Evolutionary conservation across 1,284 basidiomycete species (phyloP).

Genomic region (Cutaneotrichosporon sp.): DNA sequence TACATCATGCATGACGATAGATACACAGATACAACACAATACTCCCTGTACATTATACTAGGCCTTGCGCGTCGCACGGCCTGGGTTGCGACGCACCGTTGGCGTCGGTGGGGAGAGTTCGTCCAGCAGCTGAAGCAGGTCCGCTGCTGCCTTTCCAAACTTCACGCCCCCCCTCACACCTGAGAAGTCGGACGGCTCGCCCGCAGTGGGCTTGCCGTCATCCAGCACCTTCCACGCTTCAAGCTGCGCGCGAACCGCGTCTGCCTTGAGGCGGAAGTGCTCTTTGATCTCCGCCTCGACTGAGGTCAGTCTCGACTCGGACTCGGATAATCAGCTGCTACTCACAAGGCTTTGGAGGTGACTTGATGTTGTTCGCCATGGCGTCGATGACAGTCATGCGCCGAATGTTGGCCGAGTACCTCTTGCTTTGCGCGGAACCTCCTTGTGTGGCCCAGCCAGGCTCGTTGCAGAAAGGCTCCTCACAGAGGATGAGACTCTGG

Average conservation of each 20-base stretch:
- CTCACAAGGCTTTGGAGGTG: slow-evolving; percentile 60
- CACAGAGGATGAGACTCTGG: slow-evolving; percentile 86
- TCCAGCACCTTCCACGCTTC: slow-evolving; percentile 59
- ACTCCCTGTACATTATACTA: background rate
- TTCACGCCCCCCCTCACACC: too few relatives aligned
- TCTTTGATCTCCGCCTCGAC: slow-evolving; percentile 80
- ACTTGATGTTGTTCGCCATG: slow-evolving; percentile 68
- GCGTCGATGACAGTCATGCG: slow-evolving; percentile 84
- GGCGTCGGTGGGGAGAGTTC: slow-evolving; percentile 21
- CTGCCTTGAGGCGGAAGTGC: slow-evolving; percentile 82
- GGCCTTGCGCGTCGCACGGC: slow-evolving; percentile 3
- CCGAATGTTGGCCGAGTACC: slow-evolving; percentile 70
- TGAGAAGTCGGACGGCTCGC: slow-evolving; percentile 5
- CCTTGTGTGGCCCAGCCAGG: slow-evolving; percentile 74
- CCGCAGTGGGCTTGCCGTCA: slow-evolving; percentile 26
- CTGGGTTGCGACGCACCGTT: background rate
- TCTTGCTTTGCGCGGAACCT: slow-evolving; percentile 58
- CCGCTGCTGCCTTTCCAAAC: slow-evolving; percentile 31
- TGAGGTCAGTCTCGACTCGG: slow-evolving; percentile 55
- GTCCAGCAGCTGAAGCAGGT: slow-evolving; percentile 29
- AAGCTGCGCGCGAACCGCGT: slow-evolving; percentile 67
- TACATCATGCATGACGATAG: slow-evolving; percentile 6
- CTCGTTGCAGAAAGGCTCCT: slow-evolving; percentile 85
- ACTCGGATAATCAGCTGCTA: background rate
- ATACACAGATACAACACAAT: slow-evolving; percentile 10